These are phyloP conservation scores for Pyrenochaeta sp. DNA, from an alignment of 2,329 filamentous ascomycete genomes.

Conservation along the genomic window DNA sequence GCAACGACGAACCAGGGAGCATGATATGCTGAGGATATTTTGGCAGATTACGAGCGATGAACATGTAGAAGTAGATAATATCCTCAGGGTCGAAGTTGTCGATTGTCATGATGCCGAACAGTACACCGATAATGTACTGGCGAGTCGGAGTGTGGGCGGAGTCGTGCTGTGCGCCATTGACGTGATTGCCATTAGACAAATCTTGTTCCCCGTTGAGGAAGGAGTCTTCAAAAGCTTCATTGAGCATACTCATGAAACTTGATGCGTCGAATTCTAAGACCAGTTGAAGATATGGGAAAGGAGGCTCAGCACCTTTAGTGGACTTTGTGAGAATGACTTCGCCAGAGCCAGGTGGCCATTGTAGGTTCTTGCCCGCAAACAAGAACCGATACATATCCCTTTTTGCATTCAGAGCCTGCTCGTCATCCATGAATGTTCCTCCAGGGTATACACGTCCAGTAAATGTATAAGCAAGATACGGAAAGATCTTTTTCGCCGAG, in stretches of 20 bases:
- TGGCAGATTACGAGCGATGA: constrained; percentile 91
- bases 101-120: constrained; percentile 87
- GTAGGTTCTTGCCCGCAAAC: constrained; percentile 81
- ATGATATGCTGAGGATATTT: constrained; percentile 97
- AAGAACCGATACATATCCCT: constrained; percentile 91
- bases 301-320: constrained; percentile 67
- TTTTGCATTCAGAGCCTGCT: constrained; percentile 78
- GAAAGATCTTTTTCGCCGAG: constrained; percentile 89
- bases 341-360: constrained; percentile 73
- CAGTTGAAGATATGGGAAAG: constrained; percentile 84
- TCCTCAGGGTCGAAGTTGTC: constrained; percentile 79
- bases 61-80: constrained; percentile 97
- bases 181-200: constrained; percentile 61
- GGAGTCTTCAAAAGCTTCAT: constrained; percentile 95
- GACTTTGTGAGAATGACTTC: constrained; percentile 67
- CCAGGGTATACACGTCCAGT: constrained; percentile 93
- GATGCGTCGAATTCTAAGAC: constrained; percentile 88
- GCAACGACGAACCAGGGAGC: constrained; percentile 83
- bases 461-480: constrained; percentile 89
- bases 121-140: constrained; percentile 89
- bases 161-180: constrained; percentile 58
- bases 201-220: constrained; percentile 86
- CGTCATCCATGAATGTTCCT: constrained; percentile 75
- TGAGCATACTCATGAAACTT: constrained; percentile 92
- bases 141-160: constrained; percentile 68